Conservation (phyloP, 345 rosid genomes). For the Populus tremula region DNA sequence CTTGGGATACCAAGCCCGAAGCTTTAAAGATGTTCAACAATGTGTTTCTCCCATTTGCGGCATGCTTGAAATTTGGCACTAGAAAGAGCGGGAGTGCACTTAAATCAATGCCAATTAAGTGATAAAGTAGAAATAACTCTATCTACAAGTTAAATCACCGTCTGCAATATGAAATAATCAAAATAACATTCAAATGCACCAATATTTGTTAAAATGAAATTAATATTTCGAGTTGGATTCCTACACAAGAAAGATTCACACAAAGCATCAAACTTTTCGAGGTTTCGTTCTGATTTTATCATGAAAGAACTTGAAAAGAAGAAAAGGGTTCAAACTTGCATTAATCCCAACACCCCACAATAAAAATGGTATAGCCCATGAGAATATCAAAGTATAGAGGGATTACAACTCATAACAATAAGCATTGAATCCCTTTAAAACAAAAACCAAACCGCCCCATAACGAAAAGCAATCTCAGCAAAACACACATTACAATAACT, state of each 20-base stretch:
- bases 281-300: not conserved
- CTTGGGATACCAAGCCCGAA: not conserved
- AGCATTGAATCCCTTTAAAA: not conserved
- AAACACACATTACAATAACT: not conserved
- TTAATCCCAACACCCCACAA: not conserved
- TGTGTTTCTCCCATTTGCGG: not conserved
- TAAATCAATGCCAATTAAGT: not conserved
- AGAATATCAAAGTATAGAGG: not conserved
- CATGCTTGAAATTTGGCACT: not conserved
- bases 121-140: not conserved
- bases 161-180: not conserved
- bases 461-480: not conserved
- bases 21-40: not conserved
- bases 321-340: not conserved
- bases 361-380: not conserved
- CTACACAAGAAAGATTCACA: not conserved
- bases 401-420: not conserved
- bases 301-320: not conserved
- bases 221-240: not conserved
- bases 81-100: not conserved
- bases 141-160: not conserved
- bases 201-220: not conserved
- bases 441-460: not conserved
- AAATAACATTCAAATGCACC: not conserved
- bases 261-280: not conserved